A percentile compares a stretch with the other conserved stretches of the same genome.
Conservation (phyloP, 2,329 filamentous ascomycete genomes). For the Monilinia vaccinii-corymbosi region DNA sequence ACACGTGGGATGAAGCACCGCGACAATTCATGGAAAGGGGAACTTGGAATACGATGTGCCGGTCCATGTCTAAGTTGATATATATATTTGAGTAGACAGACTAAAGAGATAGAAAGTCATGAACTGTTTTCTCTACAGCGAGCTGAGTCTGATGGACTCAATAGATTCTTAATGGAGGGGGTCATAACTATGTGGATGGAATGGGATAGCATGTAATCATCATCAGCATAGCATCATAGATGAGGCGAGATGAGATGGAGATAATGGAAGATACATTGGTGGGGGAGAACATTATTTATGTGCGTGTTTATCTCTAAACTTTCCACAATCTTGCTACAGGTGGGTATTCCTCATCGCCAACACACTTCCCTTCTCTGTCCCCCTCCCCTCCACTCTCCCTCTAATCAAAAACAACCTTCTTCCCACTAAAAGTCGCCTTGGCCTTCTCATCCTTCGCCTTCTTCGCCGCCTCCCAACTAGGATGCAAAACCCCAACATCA, state of each 20-base stretch:
- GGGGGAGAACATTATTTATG: neutral
- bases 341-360: no score
- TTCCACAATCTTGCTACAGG: neutral
- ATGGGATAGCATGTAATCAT: neutral
- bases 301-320: neutral
- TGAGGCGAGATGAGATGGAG: neutral
- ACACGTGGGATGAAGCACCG: neutral
- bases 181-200: neutral
- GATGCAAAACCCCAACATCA: slow-evolving; percentile 46
- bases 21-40: neutral
- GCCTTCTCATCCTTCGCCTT: slow-evolving; percentile 48
- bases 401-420: slow-evolving; percentile 51
- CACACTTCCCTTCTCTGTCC: neutral
- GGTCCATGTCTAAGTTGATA: neutral
- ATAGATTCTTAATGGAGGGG: neutral
- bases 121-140: neutral
- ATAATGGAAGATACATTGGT: neutral
- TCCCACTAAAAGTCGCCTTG: slow-evolving; percentile 44
- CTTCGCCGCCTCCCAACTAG: slow-evolving; percentile 51
- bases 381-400: no score
- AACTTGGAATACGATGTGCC: neutral
- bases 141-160: neutral
- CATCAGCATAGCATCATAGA: neutral
- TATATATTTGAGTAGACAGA: neutral
- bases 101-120: neutral